Conservation (phyloP, 2,329 filamentous ascomycete species). For the Aspergillus ustus region DNA sequence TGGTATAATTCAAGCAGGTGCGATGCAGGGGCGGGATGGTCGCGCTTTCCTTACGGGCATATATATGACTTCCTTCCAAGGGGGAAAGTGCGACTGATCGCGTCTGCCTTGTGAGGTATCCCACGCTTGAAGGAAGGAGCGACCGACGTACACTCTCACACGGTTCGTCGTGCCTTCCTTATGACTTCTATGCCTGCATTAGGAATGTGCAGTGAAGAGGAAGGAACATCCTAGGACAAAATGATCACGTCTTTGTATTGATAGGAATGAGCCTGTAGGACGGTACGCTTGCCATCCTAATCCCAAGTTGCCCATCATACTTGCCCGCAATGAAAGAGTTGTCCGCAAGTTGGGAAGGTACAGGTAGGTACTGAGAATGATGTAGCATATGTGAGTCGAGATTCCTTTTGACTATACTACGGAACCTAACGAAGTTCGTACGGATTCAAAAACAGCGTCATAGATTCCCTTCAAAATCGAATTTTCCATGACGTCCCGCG, state of each 20-base stretch:
- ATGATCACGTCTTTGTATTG: no score
- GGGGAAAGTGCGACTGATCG: neutral
- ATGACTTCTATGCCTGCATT: neutral
- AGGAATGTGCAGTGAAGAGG: neutral
- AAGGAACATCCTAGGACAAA: neutral
- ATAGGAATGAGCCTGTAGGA: neutral
- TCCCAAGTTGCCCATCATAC: no score
- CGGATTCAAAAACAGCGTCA: neutral
- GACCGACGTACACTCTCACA: neutral
- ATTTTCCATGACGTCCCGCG: conserved; percentile 47
- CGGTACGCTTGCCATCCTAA: neutral
- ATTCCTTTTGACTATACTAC: neutral
- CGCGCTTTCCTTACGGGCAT: neutral
- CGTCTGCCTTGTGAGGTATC: neutral
- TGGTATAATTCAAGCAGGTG: neutral
- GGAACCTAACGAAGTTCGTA: neutral
- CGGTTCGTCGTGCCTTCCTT: neutral
- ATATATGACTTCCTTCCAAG: neutral
- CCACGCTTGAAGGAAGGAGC: neutral
- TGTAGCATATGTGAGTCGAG: neutral
- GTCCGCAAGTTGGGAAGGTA: neutral
- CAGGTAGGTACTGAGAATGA: neutral
- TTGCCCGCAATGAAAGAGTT: no score
- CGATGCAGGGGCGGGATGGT: neutral
- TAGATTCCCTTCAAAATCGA: conserved; percentile 24